phyloP scores from a whole-genome alignment of 257 asterid genomes.

The Solanum tacnaense region DNA sequence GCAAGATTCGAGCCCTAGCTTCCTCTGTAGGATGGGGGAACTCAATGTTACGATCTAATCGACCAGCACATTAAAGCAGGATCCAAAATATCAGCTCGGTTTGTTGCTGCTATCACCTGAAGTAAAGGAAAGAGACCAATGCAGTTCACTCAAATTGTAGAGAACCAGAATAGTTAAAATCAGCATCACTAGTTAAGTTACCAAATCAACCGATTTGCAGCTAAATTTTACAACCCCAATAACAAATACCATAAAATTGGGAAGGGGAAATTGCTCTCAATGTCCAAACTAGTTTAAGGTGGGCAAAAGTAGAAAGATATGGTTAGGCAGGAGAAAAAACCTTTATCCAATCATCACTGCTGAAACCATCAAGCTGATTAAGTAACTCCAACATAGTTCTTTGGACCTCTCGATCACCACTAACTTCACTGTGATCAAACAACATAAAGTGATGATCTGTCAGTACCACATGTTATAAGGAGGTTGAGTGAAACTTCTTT shows the following conservation, averaged over 20 bases:
- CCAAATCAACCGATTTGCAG: background rate
- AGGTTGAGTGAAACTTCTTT: background rate
- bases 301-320: background rate
- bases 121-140: conserved; percentile 1
- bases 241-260: background rate
- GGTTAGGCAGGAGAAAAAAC: conserved; percentile 14
- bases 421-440: conserved; percentile 59
- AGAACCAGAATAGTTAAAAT: background rate
- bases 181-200: background rate
- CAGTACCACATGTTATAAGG: background rate
- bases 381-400: conserved; percentile 87
- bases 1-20: conserved; percentile 79
- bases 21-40: conserved; percentile 96
- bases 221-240: background rate
- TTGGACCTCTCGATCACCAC: conserved; percentile 91
- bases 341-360: conserved; percentile 87
- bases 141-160: background rate
- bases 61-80: conserved; percentile 96
- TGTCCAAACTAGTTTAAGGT: background rate
- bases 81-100: conserved; percentile 88
- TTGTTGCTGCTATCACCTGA: conserved; percentile 94
- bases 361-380: conserved; percentile 91
- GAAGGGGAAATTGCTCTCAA: background rate
- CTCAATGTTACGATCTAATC: conserved; percentile 92
- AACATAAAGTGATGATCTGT: background rate